Evolutionary conservation across 768 basidiomycete species (phyloP), one percentile per base, ranked within the genome.

Genomic region (Neoboletus magnificus): DNA sequence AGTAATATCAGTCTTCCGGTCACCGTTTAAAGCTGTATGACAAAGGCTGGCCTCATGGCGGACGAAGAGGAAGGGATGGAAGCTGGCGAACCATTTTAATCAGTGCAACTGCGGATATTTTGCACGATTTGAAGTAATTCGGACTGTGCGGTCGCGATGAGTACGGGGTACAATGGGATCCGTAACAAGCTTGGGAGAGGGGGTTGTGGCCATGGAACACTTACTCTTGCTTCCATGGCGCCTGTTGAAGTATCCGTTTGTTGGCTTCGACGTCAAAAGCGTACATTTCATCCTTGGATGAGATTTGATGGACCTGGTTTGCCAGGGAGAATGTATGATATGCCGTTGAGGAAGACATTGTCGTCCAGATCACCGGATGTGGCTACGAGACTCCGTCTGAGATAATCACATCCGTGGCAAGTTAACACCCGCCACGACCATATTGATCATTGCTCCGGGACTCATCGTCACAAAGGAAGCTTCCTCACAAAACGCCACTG

Each of bases 51-150:
- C 4, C 7, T 22, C 5, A 12, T 7, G 33, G 18, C 23, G 1
- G 10, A 41, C 13, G 11, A 10, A 33, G 41, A 13, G 22, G 2
- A 33, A 25, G 50, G 45, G 46, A 55, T 12, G 22, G 22, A 33
- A n/a, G n/a, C 16, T 18, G 40, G 52, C n/a, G 51, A 62, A 89
- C 88, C 83, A 98, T 98, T 81, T 98, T 99, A 63, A 98, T 92
- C 50, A 99, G 74, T 13, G 96, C 93, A 27, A 98, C 84, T 0
- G 93, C 93, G 0, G 93, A 96, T 64, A 99, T 98, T 76, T 92
- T 95, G 73, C 89, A 99, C 72, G 83, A 80, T 68, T 87, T 93
- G 74, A 91, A 90, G 74, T 86, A 86, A 62, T 89, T 85, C 0
- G 87, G 86, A 60, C 90, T 92, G 60, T 57, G 0, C 27, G 32